phyloP scores from a whole-genome alignment of 257 asterid species.

The Hygrophila difformis region DNA sequence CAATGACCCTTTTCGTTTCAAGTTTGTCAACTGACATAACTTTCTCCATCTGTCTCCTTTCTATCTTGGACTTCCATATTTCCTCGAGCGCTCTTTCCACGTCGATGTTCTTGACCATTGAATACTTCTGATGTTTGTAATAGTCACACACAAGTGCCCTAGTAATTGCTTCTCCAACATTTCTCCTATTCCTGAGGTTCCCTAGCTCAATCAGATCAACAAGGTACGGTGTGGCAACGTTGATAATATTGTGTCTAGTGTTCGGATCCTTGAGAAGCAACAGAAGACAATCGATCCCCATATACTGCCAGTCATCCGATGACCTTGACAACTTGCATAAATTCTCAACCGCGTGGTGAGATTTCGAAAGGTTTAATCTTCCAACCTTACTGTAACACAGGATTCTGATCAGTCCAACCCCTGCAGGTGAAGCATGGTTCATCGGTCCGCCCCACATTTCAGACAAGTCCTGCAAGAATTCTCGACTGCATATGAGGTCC shows the following conservation, averaged over 20 bases:
- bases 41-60: conserved; percentile 28
- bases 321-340: conserved; percentile 67
- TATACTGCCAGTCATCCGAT: conserved; percentile 80
- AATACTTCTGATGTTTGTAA: conserved; percentile 17
- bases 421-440: conserved; percentile 56
- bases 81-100: conserved; percentile 28
- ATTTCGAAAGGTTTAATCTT: conserved; percentile 42
- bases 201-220: conserved; percentile 53
- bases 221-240: conserved; percentile 28
- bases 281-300: conserved; percentile 73
- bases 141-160: conserved; percentile 31
- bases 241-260: conserved; percentile 37
- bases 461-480: conserved; percentile 39
- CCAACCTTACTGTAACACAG: conserved; percentile 57
- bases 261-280: conserved; percentile 56
- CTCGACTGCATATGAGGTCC: conserved; percentile 40
- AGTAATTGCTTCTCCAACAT: conserved; percentile 51
- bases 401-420: conserved; percentile 56
- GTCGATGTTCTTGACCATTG: conserved; percentile 21
- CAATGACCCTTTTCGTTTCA: conserved; percentile 30
- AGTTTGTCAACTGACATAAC: conserved; percentile 31
- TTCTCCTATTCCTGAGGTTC: conserved; percentile 39
- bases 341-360: conserved; percentile 32
- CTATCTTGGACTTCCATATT: conserved; percentile 33
- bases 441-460: conserved; percentile 76